Evolutionary conservation across 768 basidiomycete genomes (phyloP).

Genomic region (Tylopilus sp.): DNA sequence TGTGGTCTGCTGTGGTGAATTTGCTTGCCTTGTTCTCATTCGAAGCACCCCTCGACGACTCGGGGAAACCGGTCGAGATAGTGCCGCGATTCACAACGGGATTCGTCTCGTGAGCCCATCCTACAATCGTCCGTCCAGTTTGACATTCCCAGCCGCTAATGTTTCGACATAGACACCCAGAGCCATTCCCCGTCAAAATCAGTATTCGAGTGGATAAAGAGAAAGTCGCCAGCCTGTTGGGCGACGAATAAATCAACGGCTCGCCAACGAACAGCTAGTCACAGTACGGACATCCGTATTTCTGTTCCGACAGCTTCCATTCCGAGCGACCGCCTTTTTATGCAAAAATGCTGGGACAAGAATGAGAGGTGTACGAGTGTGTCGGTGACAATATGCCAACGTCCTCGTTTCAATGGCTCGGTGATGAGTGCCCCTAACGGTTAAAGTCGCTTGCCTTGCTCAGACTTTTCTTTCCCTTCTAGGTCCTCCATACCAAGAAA

Average conservation of each 20-base stretch:
- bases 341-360: neutral
- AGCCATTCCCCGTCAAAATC: slow-evolving; percentile 1
- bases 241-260: neutral
- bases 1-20: slow-evolving; percentile 2
- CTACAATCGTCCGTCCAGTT: too few relatives aligned
- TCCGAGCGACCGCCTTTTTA: neutral
- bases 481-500: neutral
- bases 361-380: neutral
- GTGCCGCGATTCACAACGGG: slow-evolving; percentile 1
- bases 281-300: neutral
- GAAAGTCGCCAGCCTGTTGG: neutral
- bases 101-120: neutral
- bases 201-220: neutral
- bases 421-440: neutral
- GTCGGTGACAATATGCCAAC: neutral
- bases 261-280: neutral
- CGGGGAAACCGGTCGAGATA: neutral
- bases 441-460: neutral
- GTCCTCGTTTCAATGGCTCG: neutral
- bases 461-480: neutral
- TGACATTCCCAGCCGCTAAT: too few relatives aligned
- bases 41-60: slow-evolving; percentile 3
- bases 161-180: neutral
- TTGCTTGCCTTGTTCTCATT: slow-evolving; percentile 7
- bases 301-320: neutral